Evolutionary conservation across 1,284 basidiomycete genomes (phyloP), one percentile per base, ranked within the genome.

Genomic region (Meripilus lineatus): DNA sequence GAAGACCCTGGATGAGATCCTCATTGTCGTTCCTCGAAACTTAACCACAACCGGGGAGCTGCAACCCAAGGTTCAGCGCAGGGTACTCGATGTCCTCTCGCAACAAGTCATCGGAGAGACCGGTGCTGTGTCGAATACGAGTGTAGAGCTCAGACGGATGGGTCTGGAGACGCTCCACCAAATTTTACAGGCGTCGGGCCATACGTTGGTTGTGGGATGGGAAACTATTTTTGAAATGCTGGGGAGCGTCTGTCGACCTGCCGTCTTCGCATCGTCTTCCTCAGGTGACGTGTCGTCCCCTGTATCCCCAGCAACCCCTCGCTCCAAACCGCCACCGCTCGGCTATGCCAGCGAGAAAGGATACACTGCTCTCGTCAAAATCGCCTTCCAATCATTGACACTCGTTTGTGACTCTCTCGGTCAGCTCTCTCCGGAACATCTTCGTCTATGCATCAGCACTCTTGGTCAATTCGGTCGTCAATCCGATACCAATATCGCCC

Each of bases 381-480:
- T 93, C 36, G 93, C 92, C 0, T 98, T 97, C 65, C 89, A 94
- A 45, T 94, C 91, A 0, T 68, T 99, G 50, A 97, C 92, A 11
- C 70, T 99, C 4, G 91, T 98, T 28, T 98, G 93, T 60, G 93
- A 99, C 61, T 89, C 92, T 5, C 76, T 98, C 4, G 82, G 90
- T 1, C 78, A 79, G 1, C 76, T 99, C 14, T 85, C 87, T 2
- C 77, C 83, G 0, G 77, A 84, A 23, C 85, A 95, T 54, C 79
- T 98, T 26, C 81, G 83, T 5, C 73, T 88, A 8, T 97, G 94
- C 57, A 95, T 98, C 64, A 79, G 74, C 45, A 93, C 92, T 10
- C 74, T 99, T 1, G 89, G 91, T 3, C 83, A 86, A 47, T 99
- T 96, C 62, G 92, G 93, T 21, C 77, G 84, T 20, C 95, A 98